A percentile compares a stretch with the other conserved stretches of the same genome.
These are phyloP conservation scores for Colletotrichum cuscutae DNA, from an alignment of 2,329 filamentous ascomycete species.

Conservation along the genomic window DNA sequence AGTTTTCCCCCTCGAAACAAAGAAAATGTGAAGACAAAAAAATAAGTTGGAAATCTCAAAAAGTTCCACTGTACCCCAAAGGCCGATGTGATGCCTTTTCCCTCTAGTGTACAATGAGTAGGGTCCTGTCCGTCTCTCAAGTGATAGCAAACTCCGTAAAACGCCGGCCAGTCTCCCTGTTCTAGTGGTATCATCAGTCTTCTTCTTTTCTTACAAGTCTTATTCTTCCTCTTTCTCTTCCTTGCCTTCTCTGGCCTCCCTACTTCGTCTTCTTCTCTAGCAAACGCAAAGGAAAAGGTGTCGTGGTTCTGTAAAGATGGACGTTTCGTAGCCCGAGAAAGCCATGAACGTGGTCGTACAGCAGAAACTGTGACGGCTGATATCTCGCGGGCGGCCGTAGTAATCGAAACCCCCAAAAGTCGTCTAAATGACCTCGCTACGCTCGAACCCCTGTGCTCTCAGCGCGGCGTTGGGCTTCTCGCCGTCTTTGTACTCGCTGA, in stretches of 20 bases:
- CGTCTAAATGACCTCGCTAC: constrained; percentile 77
- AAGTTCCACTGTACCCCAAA: background rate
- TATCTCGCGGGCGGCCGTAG: background rate
- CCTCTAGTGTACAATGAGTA: constrained; percentile 28
- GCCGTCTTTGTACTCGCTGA: constrained; percentile 80
- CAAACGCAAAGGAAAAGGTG: background rate
- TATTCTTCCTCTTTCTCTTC: background rate
- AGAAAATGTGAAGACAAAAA: background rate
- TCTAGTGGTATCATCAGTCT: constrained; percentile 31
- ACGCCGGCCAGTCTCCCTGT: constrained; percentile 11
- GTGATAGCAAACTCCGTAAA: background rate
- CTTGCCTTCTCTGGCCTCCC: background rate
- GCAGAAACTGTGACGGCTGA: background rate
- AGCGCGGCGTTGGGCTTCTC: constrained; percentile 74
- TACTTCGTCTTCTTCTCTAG: background rate
- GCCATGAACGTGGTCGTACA: background rate
- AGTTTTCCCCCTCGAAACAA: background rate
- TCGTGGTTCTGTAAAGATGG: background rate
- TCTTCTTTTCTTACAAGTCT: background rate
- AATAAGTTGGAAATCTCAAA: background rate
- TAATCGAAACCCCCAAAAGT: background rate
- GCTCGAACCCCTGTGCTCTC: constrained; percentile 81
- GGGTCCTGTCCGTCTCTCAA: background rate
- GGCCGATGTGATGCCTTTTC: background rate
- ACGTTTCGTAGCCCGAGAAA: background rate